These are phyloP conservation scores for Neonectria coccinea DNA, from an alignment of 2,329 filamentous ascomycete genomes.

Conservation along the genomic window DNA sequence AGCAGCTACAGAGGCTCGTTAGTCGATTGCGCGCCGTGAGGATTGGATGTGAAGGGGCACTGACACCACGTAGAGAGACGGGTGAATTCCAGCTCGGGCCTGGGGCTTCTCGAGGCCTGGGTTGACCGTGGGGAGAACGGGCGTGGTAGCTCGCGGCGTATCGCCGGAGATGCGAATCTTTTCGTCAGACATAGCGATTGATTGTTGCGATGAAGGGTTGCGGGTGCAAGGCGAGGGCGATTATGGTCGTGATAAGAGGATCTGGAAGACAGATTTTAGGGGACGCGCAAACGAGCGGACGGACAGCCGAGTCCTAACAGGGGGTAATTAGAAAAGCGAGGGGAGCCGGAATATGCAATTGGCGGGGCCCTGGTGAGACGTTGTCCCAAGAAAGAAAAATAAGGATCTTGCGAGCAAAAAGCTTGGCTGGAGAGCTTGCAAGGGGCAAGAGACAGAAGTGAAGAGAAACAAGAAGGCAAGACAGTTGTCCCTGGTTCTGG, in stretches of 20 bases:
- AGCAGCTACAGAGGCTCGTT: slow-evolving; percentile 69
- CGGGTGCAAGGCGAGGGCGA: slow-evolving; percentile 32
- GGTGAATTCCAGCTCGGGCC: slow-evolving; percentile 76
- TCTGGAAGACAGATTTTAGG: slow-evolving; percentile 49
- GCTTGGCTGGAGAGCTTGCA: slow-evolving; percentile 31
- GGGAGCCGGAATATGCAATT: slow-evolving; percentile 52
- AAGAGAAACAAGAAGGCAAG: slow-evolving; percentile 38
- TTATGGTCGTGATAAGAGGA: slow-evolving; percentile 41
- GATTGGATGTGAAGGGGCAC: slow-evolving; percentile 44
- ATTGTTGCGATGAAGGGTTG: slow-evolving; percentile 47
- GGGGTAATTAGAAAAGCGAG: slow-evolving; percentile 45
- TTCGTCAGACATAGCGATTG: slow-evolving; percentile 73
- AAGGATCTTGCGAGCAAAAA: slow-evolving; percentile 37
- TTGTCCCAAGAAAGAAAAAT: slow-evolving; percentile 47
- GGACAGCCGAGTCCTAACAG: slow-evolving; percentile 51
- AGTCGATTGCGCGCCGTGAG: slow-evolving; percentile 23
- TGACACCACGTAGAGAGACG: slow-evolving; percentile 85
- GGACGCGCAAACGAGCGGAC: slow-evolving; percentile 56
- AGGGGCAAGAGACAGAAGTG: slow-evolving; percentile 32
- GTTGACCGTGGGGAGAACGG: slow-evolving; percentile 85
- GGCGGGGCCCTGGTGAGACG: slow-evolving; percentile 46
- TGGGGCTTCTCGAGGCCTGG: slow-evolving; percentile 78
- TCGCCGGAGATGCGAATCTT: slow-evolving; percentile 89
- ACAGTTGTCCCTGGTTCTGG: slow-evolving; percentile 27
- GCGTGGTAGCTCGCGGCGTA: slow-evolving; percentile 68